Percentiles rank a stretch among this genome's conserved stretches.
Evolutionary conservation across 768 basidiomycete genomes (phyloP).

Genomic region (Cystofilobasidium macerans): DNA sequence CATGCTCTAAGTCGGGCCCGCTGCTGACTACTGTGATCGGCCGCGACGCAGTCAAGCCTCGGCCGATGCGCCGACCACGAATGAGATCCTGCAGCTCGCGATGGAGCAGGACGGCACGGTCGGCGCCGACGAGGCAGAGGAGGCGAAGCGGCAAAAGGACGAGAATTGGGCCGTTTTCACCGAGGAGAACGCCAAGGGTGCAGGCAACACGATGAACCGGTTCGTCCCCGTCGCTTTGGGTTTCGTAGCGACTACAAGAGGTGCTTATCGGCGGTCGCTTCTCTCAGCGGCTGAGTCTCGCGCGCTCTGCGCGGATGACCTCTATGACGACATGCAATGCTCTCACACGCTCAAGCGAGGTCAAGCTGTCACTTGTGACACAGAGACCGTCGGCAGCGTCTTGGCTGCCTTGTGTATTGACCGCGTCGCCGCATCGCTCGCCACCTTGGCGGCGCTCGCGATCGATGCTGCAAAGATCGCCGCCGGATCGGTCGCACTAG

Average conservation of each 20-base stretch:
- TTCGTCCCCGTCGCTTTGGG: not conserved
- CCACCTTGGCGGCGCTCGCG: too few relatives aligned
- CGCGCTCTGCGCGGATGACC: too few relatives aligned
- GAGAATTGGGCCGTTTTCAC: slow-evolving; percentile 86
- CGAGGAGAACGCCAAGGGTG: slow-evolving; percentile 73
- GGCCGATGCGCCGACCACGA: slow-evolving; percentile 55
- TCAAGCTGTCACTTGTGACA: too few relatives aligned
- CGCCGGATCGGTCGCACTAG: not conserved
- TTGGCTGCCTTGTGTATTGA: too few relatives aligned
- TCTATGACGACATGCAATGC: too few relatives aligned
- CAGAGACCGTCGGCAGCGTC: too few relatives aligned
- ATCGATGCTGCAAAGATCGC: too few relatives aligned
- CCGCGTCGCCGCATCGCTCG: too few relatives aligned
- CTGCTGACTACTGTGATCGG: not conserved
- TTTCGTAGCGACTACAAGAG: too few relatives aligned
- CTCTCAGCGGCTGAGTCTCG: not conserved
- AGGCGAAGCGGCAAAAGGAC: slow-evolving; percentile 69
- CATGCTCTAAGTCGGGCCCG: not conserved
- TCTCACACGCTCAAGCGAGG: too few relatives aligned
- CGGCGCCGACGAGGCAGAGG: slow-evolving; percentile 56
- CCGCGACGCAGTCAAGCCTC: slow-evolving; percentile 50
- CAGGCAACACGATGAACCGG: slow-evolving; percentile 89
- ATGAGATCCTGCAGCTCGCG: slow-evolving; percentile 65
- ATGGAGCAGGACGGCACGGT: slow-evolving; percentile 73
- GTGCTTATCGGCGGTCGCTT: too few relatives aligned